Base-by-base conservation (phyloP, 371 early-diverging fungal genomes). In the Lichtheimia hyalospora region DNA sequence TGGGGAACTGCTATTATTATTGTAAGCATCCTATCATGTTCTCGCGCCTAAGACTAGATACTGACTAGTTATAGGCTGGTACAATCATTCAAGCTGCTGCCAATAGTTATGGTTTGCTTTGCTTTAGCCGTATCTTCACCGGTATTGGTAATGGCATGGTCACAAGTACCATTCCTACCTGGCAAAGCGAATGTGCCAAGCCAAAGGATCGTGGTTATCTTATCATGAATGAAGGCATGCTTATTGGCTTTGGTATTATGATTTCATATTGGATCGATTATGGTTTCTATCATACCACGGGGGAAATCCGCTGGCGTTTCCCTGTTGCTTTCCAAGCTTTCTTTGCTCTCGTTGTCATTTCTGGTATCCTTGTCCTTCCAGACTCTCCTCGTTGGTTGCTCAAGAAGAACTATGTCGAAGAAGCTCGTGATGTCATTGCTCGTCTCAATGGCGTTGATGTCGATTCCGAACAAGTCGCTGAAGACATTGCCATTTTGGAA, bases 351-450 rank as follows among this genome's bases (percentile, higher is more conserved):
- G 44, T 81, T 34, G 71, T 85, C 43, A 58, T 75, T 46, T 39
- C 62, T 42, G 83, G 75, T 52, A 60, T 70, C 15, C 69, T 75
- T 24, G 50, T 83, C 52, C 70, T 85, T 5, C 85, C 85, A 14
- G 83, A 81, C 54, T 73, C 85, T 5, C 84, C 85, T 28, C 82
- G 85, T 66, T 85, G 85, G 85, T 58, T 85, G 15, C 58, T 79
- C 46, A 66, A 74, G 46, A 74, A 82, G 21, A 72, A 74, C 40
- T 49, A 65, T 24, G 66, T 63, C 21, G 73, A 73, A 5, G 71
- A 75, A 25, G 66, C 68, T 24, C 73, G 75, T 53, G 67, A 66
- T 20, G 74, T 79, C 2, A 62, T 79, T 46, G 75, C 73, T 51
- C 68, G 71, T 44, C 66, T 79, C 2, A 69, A 71, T 58, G 64